Conservation (phyloP, 495 filamentous ascomycete genomes). For the Penicillium riverlandense region DNA sequence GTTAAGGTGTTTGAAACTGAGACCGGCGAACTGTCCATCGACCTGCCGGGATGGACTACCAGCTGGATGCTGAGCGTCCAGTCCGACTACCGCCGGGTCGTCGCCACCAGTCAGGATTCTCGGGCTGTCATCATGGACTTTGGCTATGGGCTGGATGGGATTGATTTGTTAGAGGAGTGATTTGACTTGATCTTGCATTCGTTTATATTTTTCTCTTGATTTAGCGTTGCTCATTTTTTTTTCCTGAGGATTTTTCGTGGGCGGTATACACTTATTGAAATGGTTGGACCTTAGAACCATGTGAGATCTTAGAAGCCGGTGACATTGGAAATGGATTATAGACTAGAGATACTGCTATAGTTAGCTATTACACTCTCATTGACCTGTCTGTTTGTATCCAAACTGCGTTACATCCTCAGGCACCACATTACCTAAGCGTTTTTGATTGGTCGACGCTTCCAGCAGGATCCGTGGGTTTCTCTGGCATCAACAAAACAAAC, state of each 20-base stretch:
- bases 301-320: background rate
- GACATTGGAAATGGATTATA: background rate
- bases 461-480: constrained; percentile 31
- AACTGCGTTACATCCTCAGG: constrained; percentile 7
- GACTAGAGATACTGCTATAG: too few species aligned
- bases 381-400: too few species aligned
- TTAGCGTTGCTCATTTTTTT: constrained; percentile 9
- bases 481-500: constrained; percentile 33
- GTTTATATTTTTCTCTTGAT: constrained; percentile 7
- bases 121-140: constrained; percentile 85
- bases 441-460: constrained; percentile 25
- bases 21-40: constrained; percentile 61
- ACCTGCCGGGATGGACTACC: constrained; percentile 82
- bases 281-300: constrained; percentile 8
- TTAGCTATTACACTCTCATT: too few species aligned
- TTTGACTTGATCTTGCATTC: constrained; percentile 6
- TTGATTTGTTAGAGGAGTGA: constrained; percentile 41
- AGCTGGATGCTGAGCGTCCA: constrained; percentile 97
- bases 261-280: constrained; percentile 8
- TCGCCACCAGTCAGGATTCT: constrained; percentile 89
- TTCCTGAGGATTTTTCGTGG: background rate
- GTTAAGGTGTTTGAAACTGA: constrained; percentile 88
- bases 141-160: constrained; percentile 42
- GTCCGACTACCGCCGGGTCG: constrained; percentile 85
- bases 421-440: constrained; percentile 12